These are phyloP conservation scores for Hemileia vastatrix DNA, from an alignment of 1,284 basidiomycete species.

Conservation along the genomic window DNA sequence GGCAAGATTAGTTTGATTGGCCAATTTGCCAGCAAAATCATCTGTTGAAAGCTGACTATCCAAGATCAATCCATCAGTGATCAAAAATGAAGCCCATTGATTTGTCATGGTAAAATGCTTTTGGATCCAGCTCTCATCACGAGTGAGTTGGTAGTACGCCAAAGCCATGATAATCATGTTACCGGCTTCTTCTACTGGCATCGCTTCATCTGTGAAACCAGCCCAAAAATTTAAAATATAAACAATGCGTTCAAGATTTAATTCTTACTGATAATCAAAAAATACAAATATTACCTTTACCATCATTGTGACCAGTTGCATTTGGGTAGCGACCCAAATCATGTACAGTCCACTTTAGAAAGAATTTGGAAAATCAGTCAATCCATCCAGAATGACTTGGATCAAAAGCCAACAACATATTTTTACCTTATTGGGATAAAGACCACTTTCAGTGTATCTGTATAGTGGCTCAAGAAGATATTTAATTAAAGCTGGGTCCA, in stretches of 20 bases:
- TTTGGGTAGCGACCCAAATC: conserved; percentile 39
- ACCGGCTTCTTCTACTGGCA: conserved; percentile 25
- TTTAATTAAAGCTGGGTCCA: conserved; percentile 36
- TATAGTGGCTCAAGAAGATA: conserved; percentile 39
- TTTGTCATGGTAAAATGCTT: conserved; percentile 37
- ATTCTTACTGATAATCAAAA: too few species aligned
- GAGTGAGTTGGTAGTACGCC: conserved; percentile 20
- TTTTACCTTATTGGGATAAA: conserved; percentile 38
- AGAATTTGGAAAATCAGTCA: background rate
- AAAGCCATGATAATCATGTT: conserved; percentile 24
- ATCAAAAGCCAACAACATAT: background rate
- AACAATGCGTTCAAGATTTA: too few species aligned
- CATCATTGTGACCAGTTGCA: conserved; percentile 36
- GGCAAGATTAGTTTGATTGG: conserved; percentile 42
- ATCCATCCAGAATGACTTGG: background rate
- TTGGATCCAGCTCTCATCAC: conserved; percentile 29
- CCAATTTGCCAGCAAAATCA: conserved; percentile 41
- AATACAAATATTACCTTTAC: conserved; percentile 32
- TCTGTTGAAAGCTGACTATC: conserved; percentile 41
- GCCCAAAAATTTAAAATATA: too few species aligned
- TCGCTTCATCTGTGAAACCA: conserved; percentile 22
- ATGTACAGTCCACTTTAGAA: conserved; percentile 37
- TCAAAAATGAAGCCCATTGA: conserved; percentile 40
- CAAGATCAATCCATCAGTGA: conserved; percentile 39
- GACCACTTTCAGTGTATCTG: conserved; percentile 39